Evolutionary conservation across 2,329 filamentous ascomycete species (phyloP), one percentile per base, ranked within the genome.

Genomic region (Cladosporium sp.): DNA sequence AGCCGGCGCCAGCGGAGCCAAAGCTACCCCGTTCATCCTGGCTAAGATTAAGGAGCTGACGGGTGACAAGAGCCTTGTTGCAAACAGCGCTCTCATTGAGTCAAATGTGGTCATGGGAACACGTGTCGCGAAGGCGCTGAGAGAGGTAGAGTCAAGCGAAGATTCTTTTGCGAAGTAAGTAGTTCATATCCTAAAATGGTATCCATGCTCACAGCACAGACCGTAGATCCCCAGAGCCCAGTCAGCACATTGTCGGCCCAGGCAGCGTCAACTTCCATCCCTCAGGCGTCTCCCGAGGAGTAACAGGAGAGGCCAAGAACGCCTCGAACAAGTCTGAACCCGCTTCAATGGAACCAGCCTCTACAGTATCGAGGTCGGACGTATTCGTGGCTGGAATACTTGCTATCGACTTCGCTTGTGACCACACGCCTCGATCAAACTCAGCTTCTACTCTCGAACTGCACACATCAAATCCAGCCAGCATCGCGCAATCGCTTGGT

Each of bases 321-420:
- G 35, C 10, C n/a, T 9, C 35, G 8, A 38, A 1, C n/a, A n/a
- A 8, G 8, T 14, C 35, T 38, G 35, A 16, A 38, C 3, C 35
- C 13, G 35, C 8, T n/a, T 3, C 34, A n/a, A 14, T 14, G 35
- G 18, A 7, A 13, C 35, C n/a, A 14, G 8, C 8, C n/a, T 14
- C 6, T 14, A 37, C 13, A 3, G 9, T 22, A 31, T 54, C 35
- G 10, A 54, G 66, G 57, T 74, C 77, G 48, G 84, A 91, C 59
- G 78, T 96, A n/a, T 73, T 96, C 28, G 89, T 96, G 41, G 88
- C 90, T 48, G 92, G 91, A n/a, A 89, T 89, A 10, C 80, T 97
- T 31, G 92, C 92, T 13, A 77, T 95, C 56, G 92, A 97, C 68
- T 76, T 93, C 34, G 86, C 85, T 59, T 96, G 92, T 74, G 87